phyloP scores from a whole-genome alignment of 2,329 filamentous ascomycete genomes.

The Aspergillus arachidicola region DNA sequence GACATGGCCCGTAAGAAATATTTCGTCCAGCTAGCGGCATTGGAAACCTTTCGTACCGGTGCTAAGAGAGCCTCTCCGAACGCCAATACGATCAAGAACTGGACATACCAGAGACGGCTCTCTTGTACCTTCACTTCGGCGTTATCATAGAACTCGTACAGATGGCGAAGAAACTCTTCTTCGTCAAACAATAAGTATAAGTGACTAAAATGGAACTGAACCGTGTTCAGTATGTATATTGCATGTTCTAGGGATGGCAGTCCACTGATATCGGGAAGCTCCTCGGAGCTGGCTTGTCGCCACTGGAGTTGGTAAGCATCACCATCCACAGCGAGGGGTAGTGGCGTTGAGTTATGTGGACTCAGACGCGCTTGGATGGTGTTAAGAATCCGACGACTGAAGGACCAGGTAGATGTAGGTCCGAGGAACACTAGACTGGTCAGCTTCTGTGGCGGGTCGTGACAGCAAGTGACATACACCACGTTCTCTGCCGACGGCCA shows the following conservation, averaged over 20 bases:
- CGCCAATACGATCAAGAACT: constrained; percentile 54
- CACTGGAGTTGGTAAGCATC: constrained; percentile 53
- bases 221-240: constrained; percentile 56
- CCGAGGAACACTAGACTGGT: constrained; percentile 51
- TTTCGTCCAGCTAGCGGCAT: constrained; percentile 47
- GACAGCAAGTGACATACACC: constrained; percentile 11
- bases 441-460: not conserved
- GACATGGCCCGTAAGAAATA: constrained; percentile 48
- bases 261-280: constrained; percentile 32
- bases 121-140: constrained; percentile 28
- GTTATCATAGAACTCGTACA: constrained; percentile 43
- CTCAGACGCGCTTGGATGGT: constrained; percentile 52
- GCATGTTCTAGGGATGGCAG: constrained; percentile 56
- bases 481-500: constrained; percentile 14
- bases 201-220: constrained; percentile 59
- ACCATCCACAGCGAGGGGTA: constrained; percentile 51
- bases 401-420: constrained; percentile 59
- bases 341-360: constrained; percentile 38
- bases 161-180: constrained; percentile 47
- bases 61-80: constrained; percentile 56
- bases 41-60: constrained; percentile 34
- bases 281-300: constrained; percentile 43
- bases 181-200: constrained; percentile 59
- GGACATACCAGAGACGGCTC: constrained; percentile 51
- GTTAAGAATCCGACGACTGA: constrained; percentile 51